Conservation (phyloP, 2,329 filamentous ascomycete species). For the Phialocephala subalpina region DNA sequence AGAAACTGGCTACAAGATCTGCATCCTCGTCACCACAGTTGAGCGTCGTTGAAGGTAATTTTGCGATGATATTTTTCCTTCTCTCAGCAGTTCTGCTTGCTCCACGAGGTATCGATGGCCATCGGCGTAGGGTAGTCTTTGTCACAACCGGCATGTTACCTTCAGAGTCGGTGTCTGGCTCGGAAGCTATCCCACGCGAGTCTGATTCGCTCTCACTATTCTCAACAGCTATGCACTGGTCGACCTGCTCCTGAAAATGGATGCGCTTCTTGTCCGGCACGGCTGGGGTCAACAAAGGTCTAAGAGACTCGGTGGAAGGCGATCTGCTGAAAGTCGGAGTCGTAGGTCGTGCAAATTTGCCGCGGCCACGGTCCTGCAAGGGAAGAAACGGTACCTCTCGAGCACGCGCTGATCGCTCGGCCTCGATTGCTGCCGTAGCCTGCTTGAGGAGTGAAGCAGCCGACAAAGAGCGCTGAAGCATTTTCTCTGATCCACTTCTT, state of each 20-base stretch:
- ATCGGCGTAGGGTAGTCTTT: background rate
- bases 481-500: background rate
- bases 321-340: background rate
- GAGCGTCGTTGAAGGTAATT: slow-evolving; percentile 4
- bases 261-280: slow-evolving; percentile 7
- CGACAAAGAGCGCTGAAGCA: background rate
- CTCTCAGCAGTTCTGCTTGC: background rate
- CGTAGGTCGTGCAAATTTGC: background rate
- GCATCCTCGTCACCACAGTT: background rate
- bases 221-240: slow-evolving; percentile 6
- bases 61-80: background rate
- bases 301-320: background rate
- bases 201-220: slow-evolving; percentile 6
- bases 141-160: background rate
- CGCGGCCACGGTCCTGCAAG: background rate
- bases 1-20: background rate
- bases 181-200: background rate
- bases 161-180: background rate
- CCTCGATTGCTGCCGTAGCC: slow-evolving; percentile 9
- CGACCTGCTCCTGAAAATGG: slow-evolving; percentile 7
- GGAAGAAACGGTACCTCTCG: background rate
- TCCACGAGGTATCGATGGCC: background rate
- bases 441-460: slow-evolving; percentile 10
- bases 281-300: background rate
- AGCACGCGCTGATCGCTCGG: background rate